These are phyloP conservation scores for Erodium trifolium DNA, from an alignment of 441 rosid species.

Conservation along the genomic window DNA sequence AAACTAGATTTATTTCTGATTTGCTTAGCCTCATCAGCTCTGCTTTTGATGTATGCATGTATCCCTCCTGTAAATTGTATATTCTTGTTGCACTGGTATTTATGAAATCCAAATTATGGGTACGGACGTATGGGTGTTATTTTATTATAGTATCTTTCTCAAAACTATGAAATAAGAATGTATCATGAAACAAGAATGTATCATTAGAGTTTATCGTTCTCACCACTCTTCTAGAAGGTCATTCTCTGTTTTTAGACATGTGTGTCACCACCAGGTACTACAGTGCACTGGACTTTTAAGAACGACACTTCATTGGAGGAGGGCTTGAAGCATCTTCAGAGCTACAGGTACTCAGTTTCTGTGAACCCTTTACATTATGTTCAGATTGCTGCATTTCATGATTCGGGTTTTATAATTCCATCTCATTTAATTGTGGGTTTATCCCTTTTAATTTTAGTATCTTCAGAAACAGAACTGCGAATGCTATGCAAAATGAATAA, in stretches of 20 bases:
- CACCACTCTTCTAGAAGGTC: not conserved
- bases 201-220: not conserved
- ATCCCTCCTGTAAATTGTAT: conserved; percentile 7
- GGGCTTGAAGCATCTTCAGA: not conserved
- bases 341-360: not conserved
- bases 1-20: no score
- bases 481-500: no score
- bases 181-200: not conserved
- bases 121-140: not conserved
- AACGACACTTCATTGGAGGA: not conserved
- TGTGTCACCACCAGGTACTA: not conserved
- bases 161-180: not conserved
- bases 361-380: not conserved
- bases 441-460: no score
- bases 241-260: not conserved
- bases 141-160: not conserved
- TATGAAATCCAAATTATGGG: not conserved
- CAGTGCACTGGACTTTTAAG: not conserved
- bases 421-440: no score
- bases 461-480: no score
- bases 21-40: not conserved
- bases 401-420: not conserved
- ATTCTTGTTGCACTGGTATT: not conserved
- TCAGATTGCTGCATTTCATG: not conserved
- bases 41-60: conserved; percentile 9